Evolutionary conservation across 148 eudicot species (phyloP), one percentile per base, ranked within the genome.

Genomic region (Fagopyrum esculentum): DNA sequence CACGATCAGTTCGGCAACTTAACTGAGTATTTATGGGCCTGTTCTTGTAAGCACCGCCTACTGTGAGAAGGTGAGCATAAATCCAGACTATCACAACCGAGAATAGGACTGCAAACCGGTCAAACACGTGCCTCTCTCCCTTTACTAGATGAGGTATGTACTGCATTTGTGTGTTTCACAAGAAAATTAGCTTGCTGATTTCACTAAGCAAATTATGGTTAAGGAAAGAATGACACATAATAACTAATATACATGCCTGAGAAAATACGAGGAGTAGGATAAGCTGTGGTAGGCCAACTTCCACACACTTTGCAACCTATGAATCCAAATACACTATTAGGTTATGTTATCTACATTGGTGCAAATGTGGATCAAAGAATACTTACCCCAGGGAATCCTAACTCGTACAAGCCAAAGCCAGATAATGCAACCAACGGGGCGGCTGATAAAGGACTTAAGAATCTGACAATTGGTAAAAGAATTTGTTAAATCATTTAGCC

Each of bases 1-100:
- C 87, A 78, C 93, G 97, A 77, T 95, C 98, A 48, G 93, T 90
- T 81, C 98, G 82, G 79, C 98, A 95, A 78, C 96, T 92, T 46
- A 70, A 0, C 77, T 95, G 97, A 68, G 98, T 92, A 43, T 80
- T 76, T 69, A 15, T 22, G 43, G 97, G 81, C 45, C 82, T 64
- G 71, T 95, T 68, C 80, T 86, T 95, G 69, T 92, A 92, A 2
- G 97, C 96, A 35, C 99, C 99, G 12, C 93, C 92, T 16, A 88
- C 94, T 16, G 99, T 95, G 48, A 95, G 89, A 43, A 95, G 59
- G 82, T 86, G 87, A 30, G 99, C 99, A 80, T 90, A 92, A 40
- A 90, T 46, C 99, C 99, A 95, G 15, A 95, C 94, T 44, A 95
- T 88, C 6, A 49, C 77, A 74, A 92, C 93, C 6, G 98, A 86